Percentiles rank a stretch among this genome's conserved stretches.
Evolutionary conservation across 2,329 filamentous ascomycete genomes (phyloP).

Genomic region (Sclerotinia borealis): DNA sequence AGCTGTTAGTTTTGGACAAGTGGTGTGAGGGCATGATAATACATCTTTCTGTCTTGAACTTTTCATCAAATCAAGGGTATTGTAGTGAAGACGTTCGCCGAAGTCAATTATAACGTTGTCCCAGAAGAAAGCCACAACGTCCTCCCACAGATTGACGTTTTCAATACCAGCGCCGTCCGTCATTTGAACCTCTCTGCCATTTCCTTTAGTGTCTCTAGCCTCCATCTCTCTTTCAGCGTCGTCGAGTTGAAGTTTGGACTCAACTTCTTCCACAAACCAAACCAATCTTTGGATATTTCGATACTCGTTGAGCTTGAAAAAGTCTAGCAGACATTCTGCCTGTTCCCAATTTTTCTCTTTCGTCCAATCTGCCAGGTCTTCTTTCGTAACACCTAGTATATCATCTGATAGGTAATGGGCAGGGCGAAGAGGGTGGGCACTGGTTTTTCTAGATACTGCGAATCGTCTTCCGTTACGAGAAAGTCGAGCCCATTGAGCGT

Average conservation of each 20-base stretch:
- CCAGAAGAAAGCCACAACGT: not conserved
- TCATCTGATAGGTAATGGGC: not conserved
- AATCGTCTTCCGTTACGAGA: conserved; percentile 1
- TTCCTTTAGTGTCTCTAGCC: not conserved
- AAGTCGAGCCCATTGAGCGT: not conserved
- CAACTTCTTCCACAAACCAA: not conserved
- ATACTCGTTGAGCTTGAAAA: conserved; percentile 1
- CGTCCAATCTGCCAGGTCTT: not conserved
- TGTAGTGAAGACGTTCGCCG: not conserved
- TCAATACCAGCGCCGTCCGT: not conserved
- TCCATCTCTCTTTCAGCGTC: too few relatives aligned
- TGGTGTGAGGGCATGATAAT: not conserved
- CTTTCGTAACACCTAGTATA: not conserved
- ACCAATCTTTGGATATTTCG: not conserved
- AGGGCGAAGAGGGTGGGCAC: not conserved
- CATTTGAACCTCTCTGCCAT: not conserved
- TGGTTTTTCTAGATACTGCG: not conserved
- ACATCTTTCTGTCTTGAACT: not conserved
- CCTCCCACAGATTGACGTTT: not conserved
- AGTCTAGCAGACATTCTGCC: not conserved
- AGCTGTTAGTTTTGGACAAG: not conserved
- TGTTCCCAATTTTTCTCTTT: not conserved
- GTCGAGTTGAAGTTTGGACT: not conserved
- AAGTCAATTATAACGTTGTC: not conserved
- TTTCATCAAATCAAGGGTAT: not conserved